These are phyloP conservation scores for Chaetothyriales sp. DNA, from an alignment of 2,329 filamentous ascomycete genomes.

Conservation along the genomic window DNA sequence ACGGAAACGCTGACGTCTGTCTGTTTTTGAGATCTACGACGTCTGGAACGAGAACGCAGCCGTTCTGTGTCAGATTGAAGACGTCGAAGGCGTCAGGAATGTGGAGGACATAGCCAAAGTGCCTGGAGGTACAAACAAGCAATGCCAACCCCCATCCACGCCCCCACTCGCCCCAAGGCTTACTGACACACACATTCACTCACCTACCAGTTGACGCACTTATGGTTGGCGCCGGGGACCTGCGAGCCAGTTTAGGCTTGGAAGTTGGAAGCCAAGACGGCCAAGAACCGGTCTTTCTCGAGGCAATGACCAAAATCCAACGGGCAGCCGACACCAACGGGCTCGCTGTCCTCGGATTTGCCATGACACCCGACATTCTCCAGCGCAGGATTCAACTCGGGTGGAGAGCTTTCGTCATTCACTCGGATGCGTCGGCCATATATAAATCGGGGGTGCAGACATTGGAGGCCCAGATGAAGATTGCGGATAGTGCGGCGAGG, in stretches of 20 bases:
- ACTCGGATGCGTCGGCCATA: conserved; percentile 34
- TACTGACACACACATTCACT: background rate
- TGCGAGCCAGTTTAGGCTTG: background rate
- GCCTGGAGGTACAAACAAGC: background rate
- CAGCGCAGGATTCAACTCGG: background rate
- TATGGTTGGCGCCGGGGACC: background rate
- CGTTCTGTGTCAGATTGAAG: background rate
- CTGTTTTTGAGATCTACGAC: background rate
- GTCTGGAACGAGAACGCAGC: background rate
- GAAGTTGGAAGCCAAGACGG: background rate
- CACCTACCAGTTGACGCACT: background rate
- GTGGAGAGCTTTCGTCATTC: background rate
- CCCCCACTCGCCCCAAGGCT: background rate
- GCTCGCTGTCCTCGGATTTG: background rate
- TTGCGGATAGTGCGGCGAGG: conserved; percentile 34
- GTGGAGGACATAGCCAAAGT: background rate
- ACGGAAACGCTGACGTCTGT: background rate
- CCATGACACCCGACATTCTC: background rate
- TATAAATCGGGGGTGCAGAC: background rate
- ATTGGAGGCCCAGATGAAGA: conserved; percentile 52
- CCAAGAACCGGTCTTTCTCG: background rate
- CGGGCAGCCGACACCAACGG: background rate
- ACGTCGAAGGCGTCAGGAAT: background rate
- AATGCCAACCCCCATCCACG: background rate
- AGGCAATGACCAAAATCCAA: background rate